Conservation (phyloP, 2,329 filamentous ascomycete species). For the Tolypocladium capitatum region DNA sequence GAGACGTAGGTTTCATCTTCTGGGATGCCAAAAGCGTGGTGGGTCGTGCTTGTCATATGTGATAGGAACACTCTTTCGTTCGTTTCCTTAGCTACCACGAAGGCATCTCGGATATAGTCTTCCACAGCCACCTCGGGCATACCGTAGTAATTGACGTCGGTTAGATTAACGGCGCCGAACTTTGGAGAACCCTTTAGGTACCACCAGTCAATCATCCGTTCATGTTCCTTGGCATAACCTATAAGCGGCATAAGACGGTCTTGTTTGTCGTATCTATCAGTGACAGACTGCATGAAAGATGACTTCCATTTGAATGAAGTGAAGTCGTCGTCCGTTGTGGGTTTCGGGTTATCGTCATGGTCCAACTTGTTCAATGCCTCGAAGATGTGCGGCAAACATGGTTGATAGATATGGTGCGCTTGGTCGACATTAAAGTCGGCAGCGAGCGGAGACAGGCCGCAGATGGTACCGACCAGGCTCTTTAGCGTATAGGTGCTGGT, state of each 20-base stretch:
- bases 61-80: constrained; percentile 20
- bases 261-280: constrained; percentile 20
- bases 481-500: constrained; percentile 30
- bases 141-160: constrained; percentile 21
- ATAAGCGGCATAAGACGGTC: no score
- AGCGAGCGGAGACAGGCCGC: constrained; percentile 26
- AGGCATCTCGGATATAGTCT: constrained; percentile 20
- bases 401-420: constrained; percentile 28
- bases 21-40: constrained; percentile 19
- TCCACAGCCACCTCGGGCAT: constrained; percentile 17
- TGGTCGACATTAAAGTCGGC: constrained; percentile 30
- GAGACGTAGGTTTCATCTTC: constrained; percentile 13
- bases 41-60: constrained; percentile 21
- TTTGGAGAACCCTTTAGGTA: no score
- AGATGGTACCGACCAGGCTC: constrained; percentile 26
- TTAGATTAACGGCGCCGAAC: no score
- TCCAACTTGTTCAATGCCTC: constrained; percentile 17
- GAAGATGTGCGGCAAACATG: constrained; percentile 27
- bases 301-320: constrained; percentile 17
- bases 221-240: no score
- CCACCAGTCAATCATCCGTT: no score
- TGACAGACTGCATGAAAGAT: constrained; percentile 19
- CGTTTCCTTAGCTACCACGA: constrained; percentile 14
- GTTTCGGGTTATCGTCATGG: neutral
- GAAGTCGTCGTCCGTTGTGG: constrained; percentile 7